Base-by-base conservation (phyloP, 225 moss, liverwort and hornwort genomes). In the Thuidium tamariscinum region DNA sequence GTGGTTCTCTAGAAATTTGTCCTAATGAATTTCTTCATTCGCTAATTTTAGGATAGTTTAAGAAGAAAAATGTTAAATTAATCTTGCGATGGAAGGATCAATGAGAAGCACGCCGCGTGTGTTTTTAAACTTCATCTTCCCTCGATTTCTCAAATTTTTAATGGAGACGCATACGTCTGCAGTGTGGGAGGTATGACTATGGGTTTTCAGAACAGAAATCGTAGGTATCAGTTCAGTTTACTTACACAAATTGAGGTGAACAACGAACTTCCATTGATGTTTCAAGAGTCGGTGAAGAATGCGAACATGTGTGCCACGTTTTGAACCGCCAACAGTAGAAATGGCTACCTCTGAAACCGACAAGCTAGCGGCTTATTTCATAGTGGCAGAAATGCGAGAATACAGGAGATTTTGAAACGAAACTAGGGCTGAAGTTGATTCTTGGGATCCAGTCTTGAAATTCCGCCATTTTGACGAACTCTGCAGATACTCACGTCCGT, bases 401-500 rank as follows among this genome's bases (percentile, higher is more conserved):
- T 13, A 1, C 29, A 36, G 23, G 41, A 55, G 42, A 32, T 65
- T 30, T 44, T 2, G 3, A 16, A 55, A 55, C 39, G 54, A 54
- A 39, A 69, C 7, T 55, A 41, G 41, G 41, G 7, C 16, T 39
- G 17, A 44, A 22, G 42, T 71, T 44, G 34, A 44, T 70, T 37
- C 42, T 17, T 41, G 41, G 59, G 44, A 34, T 26, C 11, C 41
- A 23, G 5, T 59, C 5, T 72, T 72, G 11, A n/a, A 59, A 34
- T 59, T 60, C 17, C 15, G 21, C 30, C 37, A 51, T 75, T 39
- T 26, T 37, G 15, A 64, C 30, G 75, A 30, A 30, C 3, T n/a
- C 11, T 52, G 37, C 80, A 94, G 88, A 74, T 94, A 90, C 59
- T 91, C 86, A 42, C 88, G 93, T 25, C 36, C 67, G 2, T 11